Percentiles rank a stretch among this genome's conserved stretches.
phyloP scores from a whole-genome alignment of 2,329 filamentous ascomycete genomes.

The Chaetomiaceae sp. region DNA sequence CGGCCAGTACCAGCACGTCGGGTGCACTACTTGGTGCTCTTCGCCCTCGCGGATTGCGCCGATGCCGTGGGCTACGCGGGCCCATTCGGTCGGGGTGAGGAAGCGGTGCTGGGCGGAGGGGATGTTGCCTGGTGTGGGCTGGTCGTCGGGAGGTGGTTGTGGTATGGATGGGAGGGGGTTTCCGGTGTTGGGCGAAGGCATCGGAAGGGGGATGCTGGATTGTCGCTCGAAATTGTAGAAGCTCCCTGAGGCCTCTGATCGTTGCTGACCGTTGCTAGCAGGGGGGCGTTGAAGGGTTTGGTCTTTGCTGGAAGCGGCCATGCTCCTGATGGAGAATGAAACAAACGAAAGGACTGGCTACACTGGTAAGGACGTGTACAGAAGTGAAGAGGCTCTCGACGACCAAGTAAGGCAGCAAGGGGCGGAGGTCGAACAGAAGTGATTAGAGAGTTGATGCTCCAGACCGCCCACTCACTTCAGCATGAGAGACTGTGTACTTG shows the following conservation, averaged over 20 bases:
- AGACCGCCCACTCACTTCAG: too few species aligned
- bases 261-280: conserved; percentile 6
- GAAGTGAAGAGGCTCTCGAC: too few species aligned
- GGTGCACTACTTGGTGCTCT: conserved; percentile 39
- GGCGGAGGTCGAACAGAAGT: too few species aligned
- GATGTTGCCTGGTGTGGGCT: conserved; percentile 3
- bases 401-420: background rate
- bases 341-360: background rate
- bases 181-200: background rate
- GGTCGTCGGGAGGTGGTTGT: background rate
- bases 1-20: conserved; percentile 42
- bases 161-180: conserved; percentile 4
- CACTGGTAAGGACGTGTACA: background rate
- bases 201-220: conserved; percentile 21
- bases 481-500: too few species aligned
- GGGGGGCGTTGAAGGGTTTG: conserved; percentile 14
- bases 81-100: conserved; percentile 41
- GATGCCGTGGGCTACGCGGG: conserved; percentile 43
- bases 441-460: too few species aligned
- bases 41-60: conserved; percentile 47
- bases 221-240: conserved; percentile 21
- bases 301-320: conserved; percentile 16
- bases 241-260: conserved; percentile 17
- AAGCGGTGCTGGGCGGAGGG: conserved; percentile 34
- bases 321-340: conserved; percentile 2